Base-by-base conservation (phyloP, 1,284 basidiomycete species). In the Gomphus bonarii region DNA sequence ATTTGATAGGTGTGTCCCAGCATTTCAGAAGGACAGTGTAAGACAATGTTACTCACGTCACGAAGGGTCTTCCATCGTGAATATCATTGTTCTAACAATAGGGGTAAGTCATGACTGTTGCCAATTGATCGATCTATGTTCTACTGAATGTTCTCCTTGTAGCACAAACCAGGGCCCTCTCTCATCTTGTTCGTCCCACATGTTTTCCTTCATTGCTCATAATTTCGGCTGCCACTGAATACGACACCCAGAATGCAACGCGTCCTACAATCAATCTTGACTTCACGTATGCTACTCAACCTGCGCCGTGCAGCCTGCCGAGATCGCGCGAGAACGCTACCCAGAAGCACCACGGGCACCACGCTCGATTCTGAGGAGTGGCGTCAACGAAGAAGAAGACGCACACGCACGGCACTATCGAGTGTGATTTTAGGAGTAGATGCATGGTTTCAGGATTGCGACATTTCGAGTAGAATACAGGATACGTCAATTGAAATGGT, bases 381-480 rank as follows among this genome's bases (percentile, higher is more conserved):
- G 25, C 4, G 4, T 25, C 22, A 25, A 20, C 47, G 18, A 36
- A 12, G 28, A 25, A n/a, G 20, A 44, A 31, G 10, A 16, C 16
- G 35, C 35, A 36, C 40, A 31, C 18, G 49, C 25, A 28, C 35
- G 35, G 28, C 36, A 14, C 38, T 56, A 14, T 20, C 46, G 30
- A 56, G 55, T 28, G 55, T 56, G 20, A 35, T 56, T 16, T 38
- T 50, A 18, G 55, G 55, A 2, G 55, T 48, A 12, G 55, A 56
- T 9, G 20, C 47, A 4, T 56, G 55, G 55, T 49, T 56, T 50
- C 54, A 47, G 22, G 18, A 50, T 30, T 30, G 3, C 20, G 44
- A 1, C 3, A 10, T 46, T 3, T 1, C 18, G 25, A 46, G 20
- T 43, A n/a, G 16, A 14, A n/a, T n/a, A n/a, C 4, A 8, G 44